Conservation (phyloP, 306 rosid genomes). For the Sechiopsis laciniata region DNA sequence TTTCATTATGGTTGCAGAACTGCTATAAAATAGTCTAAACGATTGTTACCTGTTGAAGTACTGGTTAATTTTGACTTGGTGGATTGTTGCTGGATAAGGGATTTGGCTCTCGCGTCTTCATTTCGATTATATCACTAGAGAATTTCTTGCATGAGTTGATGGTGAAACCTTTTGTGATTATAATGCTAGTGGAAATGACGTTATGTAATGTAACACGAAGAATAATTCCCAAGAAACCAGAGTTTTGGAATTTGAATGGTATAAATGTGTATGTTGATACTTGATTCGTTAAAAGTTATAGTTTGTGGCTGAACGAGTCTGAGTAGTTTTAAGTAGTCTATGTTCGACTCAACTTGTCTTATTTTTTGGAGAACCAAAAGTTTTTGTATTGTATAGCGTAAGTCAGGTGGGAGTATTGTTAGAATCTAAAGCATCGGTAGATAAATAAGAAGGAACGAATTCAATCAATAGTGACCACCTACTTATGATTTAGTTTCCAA, state of each 20-base stretch:
- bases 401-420: background rate
- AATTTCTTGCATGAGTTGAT: background rate
- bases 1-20: background rate
- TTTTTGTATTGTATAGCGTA: background rate
- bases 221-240: background rate
- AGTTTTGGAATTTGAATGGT: background rate
- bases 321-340: background rate
- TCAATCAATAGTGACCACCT: no score
- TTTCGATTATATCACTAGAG: background rate
- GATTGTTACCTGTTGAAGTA: background rate
- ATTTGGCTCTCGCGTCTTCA: background rate
- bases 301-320: background rate
- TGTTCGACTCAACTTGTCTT: background rate
- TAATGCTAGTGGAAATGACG: background rate
- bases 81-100: slow-evolving; percentile 6
- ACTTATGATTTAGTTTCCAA: no score
- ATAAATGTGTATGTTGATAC: background rate
- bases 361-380: background rate
- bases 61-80: background rate
- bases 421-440: no score
- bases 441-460: no score
- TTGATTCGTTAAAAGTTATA: no score
- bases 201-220: background rate
- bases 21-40: background rate
- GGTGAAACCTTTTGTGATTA: no score